These are phyloP conservation scores for Vinca major DNA, from an alignment of 305 asterid species.

Conservation along the genomic window DNA sequence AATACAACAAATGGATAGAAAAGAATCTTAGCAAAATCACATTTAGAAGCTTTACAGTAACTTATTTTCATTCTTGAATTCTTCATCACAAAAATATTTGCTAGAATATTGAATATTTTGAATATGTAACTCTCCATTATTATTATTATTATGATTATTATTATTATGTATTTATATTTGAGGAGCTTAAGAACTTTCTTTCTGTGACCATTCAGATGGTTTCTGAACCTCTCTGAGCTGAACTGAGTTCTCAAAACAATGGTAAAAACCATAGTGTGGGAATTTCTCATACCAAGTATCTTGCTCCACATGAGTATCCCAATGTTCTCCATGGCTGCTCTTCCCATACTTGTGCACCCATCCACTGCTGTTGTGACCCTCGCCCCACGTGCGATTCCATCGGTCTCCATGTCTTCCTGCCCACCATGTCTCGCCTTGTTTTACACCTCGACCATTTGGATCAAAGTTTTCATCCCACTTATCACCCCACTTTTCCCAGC, in stretches of 20 bases:
- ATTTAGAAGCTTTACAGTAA: no score
- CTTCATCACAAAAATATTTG: no score
- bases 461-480: conserved; percentile 90
- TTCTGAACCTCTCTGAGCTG: conserved; percentile 58
- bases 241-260: conserved; percentile 80
- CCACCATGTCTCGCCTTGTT: conserved; percentile 99
- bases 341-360: conserved; percentile 96
- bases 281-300: conserved; percentile 87
- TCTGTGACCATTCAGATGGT: conserved; percentile 55
- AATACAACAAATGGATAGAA: no score
- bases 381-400: conserved; percentile 98
- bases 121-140: no score
- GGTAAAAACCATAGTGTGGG: conserved; percentile 85
- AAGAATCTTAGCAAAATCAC: no score
- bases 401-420: conserved; percentile 71
- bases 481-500: conserved; percentile 97
- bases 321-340: conserved; percentile 96
- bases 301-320: conserved; percentile 70
- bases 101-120: no score
- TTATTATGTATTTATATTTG: no score
- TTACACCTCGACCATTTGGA: conserved; percentile 40
- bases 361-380: conserved; percentile 87
- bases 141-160: no score
- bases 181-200: not conserved
- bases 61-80: no score